A percentile compares a stretch with the other conserved stretches of the same genome.
Evolutionary conservation across 1,284 basidiomycete genomes (phyloP).

Genomic region (Fistulinella staudtii): DNA sequence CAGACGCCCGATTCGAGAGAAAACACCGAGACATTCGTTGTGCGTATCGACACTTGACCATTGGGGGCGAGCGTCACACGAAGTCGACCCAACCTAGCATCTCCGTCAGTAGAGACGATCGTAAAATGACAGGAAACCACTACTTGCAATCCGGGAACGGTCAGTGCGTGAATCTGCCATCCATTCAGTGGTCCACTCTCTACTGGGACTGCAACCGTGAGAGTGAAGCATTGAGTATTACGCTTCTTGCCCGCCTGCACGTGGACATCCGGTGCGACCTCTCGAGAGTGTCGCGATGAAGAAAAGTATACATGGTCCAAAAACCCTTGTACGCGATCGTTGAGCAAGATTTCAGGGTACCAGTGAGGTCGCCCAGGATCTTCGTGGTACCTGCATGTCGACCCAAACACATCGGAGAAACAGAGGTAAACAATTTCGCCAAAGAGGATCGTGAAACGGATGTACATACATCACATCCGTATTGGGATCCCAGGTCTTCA

Average conservation of each 20-base stretch:
- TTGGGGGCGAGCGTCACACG: constrained; percentile 8
- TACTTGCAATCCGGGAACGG: constrained; percentile 57
- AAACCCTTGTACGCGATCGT: constrained; percentile 52
- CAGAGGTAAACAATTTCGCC: too few species aligned
- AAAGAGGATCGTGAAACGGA: neutral
- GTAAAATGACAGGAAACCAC: too few species aligned
- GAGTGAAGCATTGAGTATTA: constrained; percentile 45
- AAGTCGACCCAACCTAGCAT: constrained; percentile 26
- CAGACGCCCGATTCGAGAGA: constrained; percentile 11
- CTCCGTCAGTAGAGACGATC: neutral
- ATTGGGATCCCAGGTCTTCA: constrained; percentile 53
- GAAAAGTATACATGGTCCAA: constrained; percentile 37
- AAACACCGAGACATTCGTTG: constrained; percentile 27
- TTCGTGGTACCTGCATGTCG: constrained; percentile 52
- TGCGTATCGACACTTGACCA: constrained; percentile 11
- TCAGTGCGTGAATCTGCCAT: constrained; percentile 54
- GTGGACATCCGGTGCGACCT: too few species aligned
- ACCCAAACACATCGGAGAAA: too few species aligned
- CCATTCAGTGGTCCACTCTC: constrained; percentile 67
- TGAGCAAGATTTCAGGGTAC: constrained; percentile 60
- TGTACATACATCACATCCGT: constrained; percentile 54
- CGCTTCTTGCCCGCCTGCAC: too few species aligned
- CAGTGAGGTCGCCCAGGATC: constrained; percentile 63
- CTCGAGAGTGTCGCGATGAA: neutral
- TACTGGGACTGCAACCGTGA: constrained; percentile 61